A percentile compares a stretch with the other conserved stretches of the same genome.
These are phyloP conservation scores for Silene conica DNA, from an alignment of 148 eudicot genomes.

Conservation along the genomic window DNA sequence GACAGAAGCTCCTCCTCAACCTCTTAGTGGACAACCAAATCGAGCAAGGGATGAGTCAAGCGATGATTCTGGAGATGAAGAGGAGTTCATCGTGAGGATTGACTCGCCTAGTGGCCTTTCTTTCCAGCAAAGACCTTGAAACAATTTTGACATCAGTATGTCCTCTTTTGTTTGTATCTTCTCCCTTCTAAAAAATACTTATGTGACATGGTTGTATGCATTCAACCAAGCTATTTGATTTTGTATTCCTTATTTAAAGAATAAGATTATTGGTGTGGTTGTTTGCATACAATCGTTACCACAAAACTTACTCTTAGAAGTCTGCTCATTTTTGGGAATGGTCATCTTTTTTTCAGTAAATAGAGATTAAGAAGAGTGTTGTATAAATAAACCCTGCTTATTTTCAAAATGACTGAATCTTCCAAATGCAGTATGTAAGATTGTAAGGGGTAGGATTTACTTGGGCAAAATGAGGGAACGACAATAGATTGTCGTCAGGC, in stretches of 20 bases:
- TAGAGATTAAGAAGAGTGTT: not conserved
- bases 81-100: conserved; percentile 63
- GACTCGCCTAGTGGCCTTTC: conserved; percentile 79
- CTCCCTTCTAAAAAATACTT: not conserved
- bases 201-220: not conserved
- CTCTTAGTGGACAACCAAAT: conserved; percentile 20
- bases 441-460: not conserved
- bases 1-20: conserved; percentile 14
- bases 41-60: conserved; percentile 41
- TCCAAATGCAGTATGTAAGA: not conserved
- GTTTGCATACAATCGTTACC: not conserved
- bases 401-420: not conserved
- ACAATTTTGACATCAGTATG: not conserved
- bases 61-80: conserved; percentile 78
- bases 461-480: not conserved
- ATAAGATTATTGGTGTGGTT: not conserved
- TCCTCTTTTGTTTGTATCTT: not conserved
- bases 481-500: too few relatives aligned
- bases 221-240: not conserved
- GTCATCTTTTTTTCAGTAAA: not conserved
- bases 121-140: conserved; percentile 46
- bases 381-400: not conserved
- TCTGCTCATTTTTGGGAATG: not conserved
- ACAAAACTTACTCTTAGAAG: not conserved
- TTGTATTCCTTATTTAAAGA: not conserved